A percentile compares a stretch with the other conserved stretches of the same genome.
Evolutionary conservation across 495 filamentous ascomycete species (phyloP).

Genomic region (Clohesyomyces aquaticus): DNA sequence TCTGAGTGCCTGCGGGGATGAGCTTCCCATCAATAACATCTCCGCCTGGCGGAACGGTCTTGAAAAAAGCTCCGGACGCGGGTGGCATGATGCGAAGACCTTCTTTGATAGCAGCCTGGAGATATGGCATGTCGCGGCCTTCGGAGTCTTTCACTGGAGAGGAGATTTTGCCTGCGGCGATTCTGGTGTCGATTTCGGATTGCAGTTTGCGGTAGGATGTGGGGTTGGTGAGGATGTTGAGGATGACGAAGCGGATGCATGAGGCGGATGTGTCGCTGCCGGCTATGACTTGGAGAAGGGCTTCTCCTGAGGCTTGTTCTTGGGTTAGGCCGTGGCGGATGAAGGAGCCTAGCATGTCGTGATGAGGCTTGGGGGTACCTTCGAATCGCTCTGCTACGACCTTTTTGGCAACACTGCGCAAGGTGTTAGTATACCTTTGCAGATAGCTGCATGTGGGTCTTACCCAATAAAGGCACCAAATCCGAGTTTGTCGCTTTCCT

Average conservation of each 20-base stretch:
- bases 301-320: conserved; percentile 44
- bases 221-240: conserved; percentile 21
- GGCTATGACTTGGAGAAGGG: conserved; percentile 43
- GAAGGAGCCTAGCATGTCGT: conserved; percentile 49
- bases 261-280: conserved; percentile 30
- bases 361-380: conserved; percentile 33
- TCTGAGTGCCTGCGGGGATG: conserved; percentile 32
- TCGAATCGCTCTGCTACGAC: conserved; percentile 21
- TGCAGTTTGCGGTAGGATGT: conserved; percentile 14
- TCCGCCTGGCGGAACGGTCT: conserved; percentile 29
- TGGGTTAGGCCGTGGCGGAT: conserved; percentile 46
- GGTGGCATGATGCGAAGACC: conserved; percentile 33
- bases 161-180: conserved; percentile 17
- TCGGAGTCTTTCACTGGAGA: conserved; percentile 26
- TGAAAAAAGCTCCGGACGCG: conserved; percentile 11
- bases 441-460: background rate
- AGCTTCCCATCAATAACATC: conserved; percentile 43
- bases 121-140: conserved; percentile 22
- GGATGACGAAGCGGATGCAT: conserved; percentile 17
- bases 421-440: background rate
- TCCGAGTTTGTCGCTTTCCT: conserved; percentile 21
- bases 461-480: conserved; percentile 28
- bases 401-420: conserved; percentile 13
- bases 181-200: conserved; percentile 27
- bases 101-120: conserved; percentile 33